phyloP scores from a whole-genome alignment of 1,284 basidiomycete genomes.

The Ustilago shanxiensis region DNA sequence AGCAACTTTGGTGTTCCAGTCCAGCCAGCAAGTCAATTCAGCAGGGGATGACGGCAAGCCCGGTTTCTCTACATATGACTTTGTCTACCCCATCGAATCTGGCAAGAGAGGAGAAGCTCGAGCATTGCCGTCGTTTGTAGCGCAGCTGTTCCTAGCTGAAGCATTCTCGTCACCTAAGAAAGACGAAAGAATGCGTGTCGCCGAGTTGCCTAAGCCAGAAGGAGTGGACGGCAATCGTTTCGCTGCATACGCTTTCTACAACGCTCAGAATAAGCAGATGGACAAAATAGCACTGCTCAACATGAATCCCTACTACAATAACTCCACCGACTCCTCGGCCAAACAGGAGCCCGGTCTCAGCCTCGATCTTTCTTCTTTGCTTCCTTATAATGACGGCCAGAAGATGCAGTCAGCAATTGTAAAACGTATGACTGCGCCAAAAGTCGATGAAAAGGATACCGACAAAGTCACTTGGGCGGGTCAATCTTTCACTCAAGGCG shows the following conservation, averaged over 20 bases:
- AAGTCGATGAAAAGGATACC: conserved; percentile 11
- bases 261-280: background rate
- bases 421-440: conserved; percentile 13
- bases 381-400: background rate
- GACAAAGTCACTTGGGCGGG: conserved; percentile 17
- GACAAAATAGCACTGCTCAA: conserved; percentile 12
- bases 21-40: conserved; percentile 10
- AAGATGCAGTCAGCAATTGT: background rate
- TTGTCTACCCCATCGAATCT: conserved; percentile 16
- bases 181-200: conserved; percentile 6
- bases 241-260: conserved; percentile 16
- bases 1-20: conserved; percentile 18
- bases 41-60: conserved; percentile 11
- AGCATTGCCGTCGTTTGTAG: conserved; percentile 8
- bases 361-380: conserved; percentile 2
- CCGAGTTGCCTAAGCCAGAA: background rate
- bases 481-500: conserved; percentile 11
- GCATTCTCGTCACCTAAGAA: background rate
- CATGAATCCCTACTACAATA: conserved; percentile 11
- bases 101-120: conserved; percentile 9
- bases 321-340: background rate
- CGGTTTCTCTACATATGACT: conserved; percentile 17
- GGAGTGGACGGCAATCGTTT: background rate
- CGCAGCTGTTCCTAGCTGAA: conserved; percentile 19
- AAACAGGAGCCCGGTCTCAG: background rate